These are phyloP conservation scores for Sphaerobolus stellatus DNA, from an alignment of 1,284 basidiomycete genomes.

Conservation along the genomic window DNA sequence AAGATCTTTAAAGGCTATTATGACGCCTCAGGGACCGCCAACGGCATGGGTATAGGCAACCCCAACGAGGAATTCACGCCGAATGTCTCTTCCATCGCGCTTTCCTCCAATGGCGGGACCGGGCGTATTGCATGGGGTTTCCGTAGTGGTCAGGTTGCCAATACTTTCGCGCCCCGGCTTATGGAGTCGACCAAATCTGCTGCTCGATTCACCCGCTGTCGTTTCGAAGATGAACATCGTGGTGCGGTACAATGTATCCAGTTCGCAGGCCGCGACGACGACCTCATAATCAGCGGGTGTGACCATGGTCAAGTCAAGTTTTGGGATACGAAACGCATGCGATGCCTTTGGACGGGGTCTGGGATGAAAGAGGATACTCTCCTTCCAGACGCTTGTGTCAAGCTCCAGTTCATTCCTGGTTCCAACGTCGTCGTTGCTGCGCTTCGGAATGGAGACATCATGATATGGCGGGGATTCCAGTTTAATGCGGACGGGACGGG, in stretches of 20 bases:
- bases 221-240: slow-evolving; percentile 56
- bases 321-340: slow-evolving; percentile 58
- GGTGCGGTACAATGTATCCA: slow-evolving; percentile 51
- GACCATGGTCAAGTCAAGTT: slow-evolving; percentile 68
- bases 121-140: slow-evolving; percentile 78
- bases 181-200: slow-evolving; percentile 55
- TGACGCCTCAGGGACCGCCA: slow-evolving; percentile 58
- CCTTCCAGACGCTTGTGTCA: slow-evolving; percentile 47
- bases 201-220: slow-evolving; percentile 48
- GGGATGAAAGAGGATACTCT: slow-evolving; percentile 30
- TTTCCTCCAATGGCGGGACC: slow-evolving; percentile 64
- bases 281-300: slow-evolving; percentile 52
- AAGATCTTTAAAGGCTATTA: slow-evolving; percentile 72
- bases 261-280: slow-evolving; percentile 43
- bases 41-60: slow-evolving; percentile 68
- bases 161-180: slow-evolving; percentile 56
- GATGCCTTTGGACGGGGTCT: slow-evolving; percentile 61
- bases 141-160: slow-evolving; percentile 64
- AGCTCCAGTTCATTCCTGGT: slow-evolving; percentile 44
- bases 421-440: slow-evolving; percentile 50
- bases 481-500: slow-evolving; percentile 6
- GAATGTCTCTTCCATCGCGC: slow-evolving; percentile 47
- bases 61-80: slow-evolving; percentile 77
- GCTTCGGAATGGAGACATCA: slow-evolving; percentile 52
- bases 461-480: slow-evolving; percentile 48